Evolutionary conservation across 306 rosid species (phyloP), one percentile per base, ranked within the genome.

Genomic region (Inga leiocalycina): DNA sequence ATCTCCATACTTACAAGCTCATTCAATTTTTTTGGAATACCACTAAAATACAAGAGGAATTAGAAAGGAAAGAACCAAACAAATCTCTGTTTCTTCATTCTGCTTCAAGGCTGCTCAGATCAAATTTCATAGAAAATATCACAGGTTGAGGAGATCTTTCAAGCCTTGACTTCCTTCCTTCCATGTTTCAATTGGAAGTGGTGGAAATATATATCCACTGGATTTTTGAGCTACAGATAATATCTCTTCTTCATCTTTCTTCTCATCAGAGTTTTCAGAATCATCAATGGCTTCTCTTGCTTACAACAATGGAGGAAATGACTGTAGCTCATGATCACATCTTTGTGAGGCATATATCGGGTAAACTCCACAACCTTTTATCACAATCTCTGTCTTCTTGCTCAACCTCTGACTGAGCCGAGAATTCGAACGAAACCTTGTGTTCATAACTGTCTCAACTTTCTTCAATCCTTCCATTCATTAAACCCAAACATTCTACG

Each of bases 291-390:
- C 39, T 30, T 65, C 70, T 30, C 70, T 2, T 3, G n/a, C 41
- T 32, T 65, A 43, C 43, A 65, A 65, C 43, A 32, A 65, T 17
- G 46, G 13, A 67, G 45, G 44, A 35, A 66, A 16, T 66, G 44
- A 5, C 10, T 4, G 12, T 6, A 14, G 4, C 80, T 35, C 37
- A 74, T 37, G 41, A 37, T 22, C 75, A 75, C 48, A 49, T 71
- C 41, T 37, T 17, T 20, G 46, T 3, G 8, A 54, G 54, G 80
- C 82, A 41, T 65, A 77, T 22, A 83, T 34, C 4, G 74, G 86
- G 46, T 71, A 46, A 11, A 83, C 82, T 20, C 82, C 86, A 78
- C 82, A 83, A 75, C 73, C 74, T 62, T 39, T 71, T 48, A 78
- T 72, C 69, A 37, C 12, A 35, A 48, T 62, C 65, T 24, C 52